Evolutionary conservation across 2,329 filamentous ascomycete species (phyloP).

Genomic region (Gaeumannomyces sp.): DNA sequence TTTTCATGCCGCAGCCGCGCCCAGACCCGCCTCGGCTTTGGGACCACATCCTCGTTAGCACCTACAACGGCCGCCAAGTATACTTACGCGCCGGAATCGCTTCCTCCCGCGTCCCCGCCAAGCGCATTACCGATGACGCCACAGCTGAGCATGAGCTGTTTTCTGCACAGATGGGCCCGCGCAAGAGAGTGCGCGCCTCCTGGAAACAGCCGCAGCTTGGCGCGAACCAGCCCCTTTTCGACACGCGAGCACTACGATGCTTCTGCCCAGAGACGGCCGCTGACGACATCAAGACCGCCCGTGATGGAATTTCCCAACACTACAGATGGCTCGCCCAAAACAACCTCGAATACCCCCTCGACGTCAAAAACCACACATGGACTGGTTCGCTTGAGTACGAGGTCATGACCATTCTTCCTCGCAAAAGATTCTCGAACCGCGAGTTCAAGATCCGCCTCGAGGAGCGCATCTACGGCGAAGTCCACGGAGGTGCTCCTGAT

Average conservation of each 20-base stretch:
- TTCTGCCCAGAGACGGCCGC: not conserved
- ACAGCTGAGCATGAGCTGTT: constrained; percentile 3
- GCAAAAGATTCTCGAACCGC: constrained; percentile 3
- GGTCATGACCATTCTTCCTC: constrained; percentile 5
- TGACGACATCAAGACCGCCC: not conserved
- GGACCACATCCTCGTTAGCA: constrained; percentile 3
- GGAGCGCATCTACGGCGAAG: not conserved
- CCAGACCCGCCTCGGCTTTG: not conserved
- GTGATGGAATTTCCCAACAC: not conserved
- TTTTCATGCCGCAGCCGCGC: too few relatives aligned
- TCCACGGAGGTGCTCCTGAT: not conserved
- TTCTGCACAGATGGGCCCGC: not conserved
- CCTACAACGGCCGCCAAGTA: not conserved
- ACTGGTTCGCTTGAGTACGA: constrained; percentile 1
- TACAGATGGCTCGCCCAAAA: not conserved
- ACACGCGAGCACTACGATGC: not conserved
- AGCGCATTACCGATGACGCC: not conserved
- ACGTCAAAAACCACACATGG: constrained; percentile 7
- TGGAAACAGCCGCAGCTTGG: not conserved
- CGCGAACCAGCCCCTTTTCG: not conserved
- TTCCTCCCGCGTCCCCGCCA: not conserved
- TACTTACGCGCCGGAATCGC: constrained; percentile 5
- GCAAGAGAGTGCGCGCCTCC: not conserved
- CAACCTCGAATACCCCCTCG: not conserved
- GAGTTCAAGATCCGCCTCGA: constrained; percentile 5